Evolutionary conservation across 129 eudicot species (phyloP).

Genomic region (Scalesia atractyloides): DNA sequence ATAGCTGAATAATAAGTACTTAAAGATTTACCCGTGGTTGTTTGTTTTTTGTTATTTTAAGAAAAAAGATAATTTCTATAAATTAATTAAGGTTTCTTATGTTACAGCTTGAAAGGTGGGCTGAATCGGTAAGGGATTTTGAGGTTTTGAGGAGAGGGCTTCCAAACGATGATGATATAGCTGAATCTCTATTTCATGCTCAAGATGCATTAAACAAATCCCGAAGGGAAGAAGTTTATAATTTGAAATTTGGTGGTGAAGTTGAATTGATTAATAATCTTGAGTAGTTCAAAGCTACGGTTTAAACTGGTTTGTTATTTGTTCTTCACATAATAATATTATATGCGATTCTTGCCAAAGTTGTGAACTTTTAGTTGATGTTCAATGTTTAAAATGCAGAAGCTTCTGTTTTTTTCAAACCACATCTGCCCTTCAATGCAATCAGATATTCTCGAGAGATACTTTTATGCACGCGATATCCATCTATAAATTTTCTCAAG

Average conservation of each 20-base stretch:
- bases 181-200: conserved; percentile 86
- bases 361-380: not conserved
- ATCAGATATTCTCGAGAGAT: conserved; percentile 65
- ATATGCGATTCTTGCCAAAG: not conserved
- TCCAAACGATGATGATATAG: conserved; percentile 64
- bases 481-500: conserved; percentile 77
- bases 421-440: conserved; percentile 54
- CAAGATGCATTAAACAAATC: conserved; percentile 82
- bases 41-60: too few relatives aligned
- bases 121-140: conserved; percentile 84
- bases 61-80: too few relatives aligned
- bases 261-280: conserved; percentile 65
- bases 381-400: conserved; percentile 41
- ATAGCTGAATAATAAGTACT: too few relatives aligned
- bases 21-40: too few relatives aligned
- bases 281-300: conserved; percentile 78
- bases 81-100: not conserved
- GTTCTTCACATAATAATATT: not conserved
- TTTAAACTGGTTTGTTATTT: conserved; percentile 63
- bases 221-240: conserved; percentile 69
- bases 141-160: conserved; percentile 65
- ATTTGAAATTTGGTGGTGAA: conserved; percentile 94
- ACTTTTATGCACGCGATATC: conserved; percentile 67
- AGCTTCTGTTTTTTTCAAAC: conserved; percentile 61
- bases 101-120: conserved; percentile 84